Evolutionary conservation across 176 grass and related monocot species (phyloP), one percentile per base, ranked within the genome.

Genomic region (Saccharum officinarum): DNA sequence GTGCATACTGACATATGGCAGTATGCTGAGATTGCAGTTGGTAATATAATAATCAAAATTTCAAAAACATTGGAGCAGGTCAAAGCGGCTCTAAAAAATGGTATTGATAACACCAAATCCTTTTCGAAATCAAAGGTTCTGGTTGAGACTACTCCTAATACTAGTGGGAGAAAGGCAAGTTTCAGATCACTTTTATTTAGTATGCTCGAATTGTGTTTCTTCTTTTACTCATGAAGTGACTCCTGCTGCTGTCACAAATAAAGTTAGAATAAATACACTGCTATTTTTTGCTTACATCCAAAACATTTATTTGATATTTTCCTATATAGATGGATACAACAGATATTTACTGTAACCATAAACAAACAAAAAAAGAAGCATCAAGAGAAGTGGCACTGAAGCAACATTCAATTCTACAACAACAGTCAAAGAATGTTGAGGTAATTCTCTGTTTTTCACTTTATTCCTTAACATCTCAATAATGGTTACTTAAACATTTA

Each of bases 51-150:
- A 69, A 80, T 79, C 4, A n/a, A 62, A 79, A 36, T 71, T 71
- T 62, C 67, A 80, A 88, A 88, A 55, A 64, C 75, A 71, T 50
- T 84, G 37, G 88, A 42, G 76, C 85, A 99, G 97, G 90, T 91
- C 34, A 99, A 92, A 88, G 76, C 82, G 42, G 76, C 84, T 96
- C 84, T 92, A 34, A 96, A 94, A 78, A 80, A 87, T 88, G 78
- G 82, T 69, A 73, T 13, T 71, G 88, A 89, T 69, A 64, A 62
- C 76, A 89, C 83, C 20, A 99, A 94, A 92, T 96, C 93, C 61
- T 98, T 99, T 83, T 92, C 90, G 4, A 96, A 94, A 92, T 87
- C 88, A 71, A 99, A 94, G 78, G 88, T 94, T 85, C 88, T 88
- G 69, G 86, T 77, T 71, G 90, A 90, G 41, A n/a, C 76, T 41